Evolutionary conservation across 495 filamentous ascomycete genomes (phyloP).

Genomic region (Aspergillus nanangensis): DNA sequence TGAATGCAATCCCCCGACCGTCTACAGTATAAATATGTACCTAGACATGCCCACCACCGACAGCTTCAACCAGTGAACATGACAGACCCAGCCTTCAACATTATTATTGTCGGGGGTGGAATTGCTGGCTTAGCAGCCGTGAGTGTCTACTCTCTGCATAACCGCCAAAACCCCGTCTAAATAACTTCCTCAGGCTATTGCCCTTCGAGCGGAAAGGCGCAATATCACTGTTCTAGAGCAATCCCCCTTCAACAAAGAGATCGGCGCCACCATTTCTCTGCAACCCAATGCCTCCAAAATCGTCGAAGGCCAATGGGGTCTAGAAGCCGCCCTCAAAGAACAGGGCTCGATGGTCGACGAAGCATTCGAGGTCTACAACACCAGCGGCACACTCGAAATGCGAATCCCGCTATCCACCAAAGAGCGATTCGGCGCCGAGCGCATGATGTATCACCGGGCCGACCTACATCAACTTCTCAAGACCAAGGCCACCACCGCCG

Average conservation of each 20-base stretch:
- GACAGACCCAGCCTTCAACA: no score
- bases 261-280: conserved; percentile 9
- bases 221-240: conserved; percentile 8
- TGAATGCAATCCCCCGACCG: no score
- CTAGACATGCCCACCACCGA: no score
- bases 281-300: conserved; percentile 27
- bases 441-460: conserved; percentile 23
- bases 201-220: conserved; percentile 5
- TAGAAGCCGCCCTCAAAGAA: conserved; percentile 9
- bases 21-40: no score
- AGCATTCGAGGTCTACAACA: conserved; percentile 26
- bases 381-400: conserved; percentile 15
- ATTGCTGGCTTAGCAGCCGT: conserved; percentile 11
- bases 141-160: background rate
- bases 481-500: conserved; percentile 9
- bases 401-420: conserved; percentile 15
- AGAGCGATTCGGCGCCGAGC: conserved; percentile 19
- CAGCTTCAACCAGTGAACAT: no score
- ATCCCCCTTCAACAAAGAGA: conserved; percentile 4
- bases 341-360: conserved; percentile 20
- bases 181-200: conserved; percentile 3
- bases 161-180: background rate
- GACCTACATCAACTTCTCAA: conserved; percentile 24
- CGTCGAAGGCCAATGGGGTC: conserved; percentile 16
- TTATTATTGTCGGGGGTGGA: conserved; percentile 13